Evolutionary conservation across 441 rosid genomes (phyloP).

Genomic region (California macrophylla): DNA sequence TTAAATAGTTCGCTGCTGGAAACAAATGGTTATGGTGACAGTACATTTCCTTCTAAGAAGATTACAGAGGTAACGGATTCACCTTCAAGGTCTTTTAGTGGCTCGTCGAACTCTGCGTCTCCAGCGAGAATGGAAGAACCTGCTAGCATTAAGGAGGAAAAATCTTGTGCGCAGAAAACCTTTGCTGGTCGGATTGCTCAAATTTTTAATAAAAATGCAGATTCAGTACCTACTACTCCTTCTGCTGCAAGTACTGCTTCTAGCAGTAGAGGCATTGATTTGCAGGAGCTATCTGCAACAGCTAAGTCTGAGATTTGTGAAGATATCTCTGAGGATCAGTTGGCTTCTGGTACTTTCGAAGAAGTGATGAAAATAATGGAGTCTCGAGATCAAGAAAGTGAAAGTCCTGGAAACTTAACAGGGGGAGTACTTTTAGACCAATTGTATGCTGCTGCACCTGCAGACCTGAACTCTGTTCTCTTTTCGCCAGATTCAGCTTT

Average conservation of each 20-base stretch:
- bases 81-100: constrained; percentile 26
- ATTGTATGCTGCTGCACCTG: constrained; percentile 44
- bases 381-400: constrained; percentile 53
- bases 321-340: constrained; percentile 39
- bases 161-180: constrained; percentile 35
- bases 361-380: constrained; percentile 54
- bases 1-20: constrained; percentile 41
- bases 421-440: constrained; percentile 84
- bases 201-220: constrained; percentile 58
- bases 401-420: constrained; percentile 54
- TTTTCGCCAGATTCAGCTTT: constrained; percentile 69
- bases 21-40: constrained; percentile 24
- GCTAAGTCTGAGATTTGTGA: constrained; percentile 30
- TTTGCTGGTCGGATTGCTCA: constrained; percentile 67
- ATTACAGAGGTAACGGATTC: constrained; percentile 33
- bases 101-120: constrained; percentile 32
- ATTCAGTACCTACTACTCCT: constrained; percentile 26
- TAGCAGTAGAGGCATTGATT: constrained; percentile 30
- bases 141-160: constrained; percentile 41
- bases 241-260: not conserved
- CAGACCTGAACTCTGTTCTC: constrained; percentile 52
- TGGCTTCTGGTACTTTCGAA: constrained; percentile 44
- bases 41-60: constrained; percentile 25
- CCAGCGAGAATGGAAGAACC: constrained; percentile 44
- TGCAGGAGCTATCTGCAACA: constrained; percentile 36